These are phyloP conservation scores for Lonicera japonica DNA, from an alignment of 129 eudicot species.

Conservation along the genomic window DNA sequence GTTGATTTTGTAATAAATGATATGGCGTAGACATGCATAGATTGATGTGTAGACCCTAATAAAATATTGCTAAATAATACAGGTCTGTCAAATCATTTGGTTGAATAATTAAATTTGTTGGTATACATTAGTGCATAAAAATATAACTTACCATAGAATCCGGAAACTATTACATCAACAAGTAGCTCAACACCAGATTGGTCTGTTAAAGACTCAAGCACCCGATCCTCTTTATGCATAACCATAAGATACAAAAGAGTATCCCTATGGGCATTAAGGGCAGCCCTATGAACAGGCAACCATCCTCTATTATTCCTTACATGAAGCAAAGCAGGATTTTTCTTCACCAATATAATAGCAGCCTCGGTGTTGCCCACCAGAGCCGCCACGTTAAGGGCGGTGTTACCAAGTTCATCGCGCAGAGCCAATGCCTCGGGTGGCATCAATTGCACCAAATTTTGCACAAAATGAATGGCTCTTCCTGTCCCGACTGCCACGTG, in stretches of 20 bases:
- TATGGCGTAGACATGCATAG: too few relatives aligned
- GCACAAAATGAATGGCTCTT: constrained; percentile 15
- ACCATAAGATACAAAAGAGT: constrained; percentile 13
- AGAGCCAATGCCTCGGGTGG: constrained; percentile 11
- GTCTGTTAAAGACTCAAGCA: constrained; percentile 2
- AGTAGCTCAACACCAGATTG: constrained; percentile 31
- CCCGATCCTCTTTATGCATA: constrained; percentile 8
- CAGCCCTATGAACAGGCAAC: constrained; percentile 27
- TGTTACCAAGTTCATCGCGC: constrained; percentile 9
- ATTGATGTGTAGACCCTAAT: too few relatives aligned
- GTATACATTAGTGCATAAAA: too few relatives aligned
- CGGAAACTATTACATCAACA: constrained; percentile 29
- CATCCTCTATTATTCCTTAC: constrained; percentile 2
- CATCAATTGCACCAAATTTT: constrained; percentile 19
- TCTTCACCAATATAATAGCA: constrained; percentile 20
- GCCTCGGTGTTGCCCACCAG: constrained; percentile 26
- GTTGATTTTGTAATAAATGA: too few relatives aligned
- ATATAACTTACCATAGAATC: constrained; percentile 29
- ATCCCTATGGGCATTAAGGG: constrained; percentile 16
- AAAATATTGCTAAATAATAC: too few relatives aligned
- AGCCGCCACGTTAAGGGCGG: constrained; percentile 27
- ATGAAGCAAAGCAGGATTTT: constrained; percentile 21
- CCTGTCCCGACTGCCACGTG: constrained; percentile 22
- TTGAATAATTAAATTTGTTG: too few relatives aligned
- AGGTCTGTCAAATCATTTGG: too few relatives aligned